Percentiles rank a stretch among this genome's conserved stretches.
Evolutionary conservation across 352 stramenopile species (phyloP).

Genomic region (Phytophthora pistaciae): DNA sequence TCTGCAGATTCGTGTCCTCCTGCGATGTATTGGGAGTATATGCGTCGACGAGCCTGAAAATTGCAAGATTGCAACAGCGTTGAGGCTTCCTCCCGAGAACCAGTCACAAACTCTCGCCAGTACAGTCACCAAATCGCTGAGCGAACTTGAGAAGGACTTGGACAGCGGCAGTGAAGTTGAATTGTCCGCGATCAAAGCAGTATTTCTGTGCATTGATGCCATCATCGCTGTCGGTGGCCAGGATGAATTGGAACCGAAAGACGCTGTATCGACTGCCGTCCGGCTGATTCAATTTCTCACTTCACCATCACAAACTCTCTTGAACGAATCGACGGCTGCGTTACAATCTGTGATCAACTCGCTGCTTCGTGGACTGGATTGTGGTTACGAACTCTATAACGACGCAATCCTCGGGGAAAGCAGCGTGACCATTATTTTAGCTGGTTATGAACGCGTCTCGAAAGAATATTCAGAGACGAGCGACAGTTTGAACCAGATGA

Average conservation of each 20-base stretch:
- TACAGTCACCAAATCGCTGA: not conserved
- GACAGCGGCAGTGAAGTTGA: not conserved
- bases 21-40: conserved; percentile 17
- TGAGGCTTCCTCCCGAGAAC: not conserved
- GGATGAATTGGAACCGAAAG: not conserved
- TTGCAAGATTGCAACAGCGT: not conserved
- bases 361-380: not conserved
- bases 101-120: not conserved
- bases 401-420: not conserved
- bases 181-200: conserved; percentile 3
- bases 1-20: conserved; percentile 2
- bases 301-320: not conserved
- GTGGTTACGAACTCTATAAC: not conserved
- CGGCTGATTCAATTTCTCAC: conserved; percentile 3
- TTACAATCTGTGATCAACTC: conserved; percentile 8
- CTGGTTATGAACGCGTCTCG: conserved; percentile 15
- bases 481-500: conserved; percentile 6
- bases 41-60: conserved; percentile 14
- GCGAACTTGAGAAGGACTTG: not conserved
- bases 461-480: conserved; percentile 1
- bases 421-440: not conserved
- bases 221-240: not conserved
- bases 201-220: conserved; percentile 12
- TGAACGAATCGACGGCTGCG: not conserved
- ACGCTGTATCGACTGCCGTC: not conserved